phyloP scores from a whole-genome alignment of 805 yeast genomes.

The Candida chauliodis region DNA sequence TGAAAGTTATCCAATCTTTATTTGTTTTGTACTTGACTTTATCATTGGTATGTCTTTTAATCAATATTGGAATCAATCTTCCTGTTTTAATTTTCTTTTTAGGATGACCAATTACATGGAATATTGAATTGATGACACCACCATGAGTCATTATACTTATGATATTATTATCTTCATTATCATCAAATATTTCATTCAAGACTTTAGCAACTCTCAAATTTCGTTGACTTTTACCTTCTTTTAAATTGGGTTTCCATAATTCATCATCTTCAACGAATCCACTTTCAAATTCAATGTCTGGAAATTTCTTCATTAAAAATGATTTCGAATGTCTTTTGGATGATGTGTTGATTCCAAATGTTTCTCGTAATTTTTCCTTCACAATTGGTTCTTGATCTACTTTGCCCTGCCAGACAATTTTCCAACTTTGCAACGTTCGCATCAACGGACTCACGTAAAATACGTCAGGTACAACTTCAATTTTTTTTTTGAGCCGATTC shows the following conservation, averaged over 20 bases:
- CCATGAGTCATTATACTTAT: conserved; percentile 57
- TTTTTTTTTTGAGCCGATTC: conserved; percentile 30
- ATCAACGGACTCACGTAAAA: conserved; percentile 60
- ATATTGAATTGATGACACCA: conserved; percentile 51
- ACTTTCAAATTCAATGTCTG: conserved; percentile 36
- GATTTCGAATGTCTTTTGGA: conserved; percentile 46
- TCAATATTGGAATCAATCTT: conserved; percentile 52
- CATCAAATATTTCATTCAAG: conserved; percentile 31
- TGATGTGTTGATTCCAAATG: conserved; percentile 55
- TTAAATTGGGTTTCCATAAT: conserved; percentile 32
- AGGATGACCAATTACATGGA: conserved; percentile 51
- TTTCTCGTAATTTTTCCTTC: conserved; percentile 53
- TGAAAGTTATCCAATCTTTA: background rate
- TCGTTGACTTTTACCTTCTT: conserved; percentile 46
- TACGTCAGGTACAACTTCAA: conserved; percentile 48
- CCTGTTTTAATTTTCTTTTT: conserved; percentile 53
- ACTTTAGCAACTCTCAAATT: conserved; percentile 42
- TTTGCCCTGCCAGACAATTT: conserved; percentile 41
- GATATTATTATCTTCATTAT: conserved; percentile 20
- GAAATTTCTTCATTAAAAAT: conserved; percentile 30
- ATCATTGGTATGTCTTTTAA: conserved; percentile 30
- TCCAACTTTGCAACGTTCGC: conserved; percentile 52
- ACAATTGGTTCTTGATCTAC: conserved; percentile 21
- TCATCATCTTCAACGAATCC: conserved; percentile 46
- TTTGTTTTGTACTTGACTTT: background rate